Conservation (phyloP, 176 grass and related monocot genomes). For the Phoenix roebelenii region DNA sequence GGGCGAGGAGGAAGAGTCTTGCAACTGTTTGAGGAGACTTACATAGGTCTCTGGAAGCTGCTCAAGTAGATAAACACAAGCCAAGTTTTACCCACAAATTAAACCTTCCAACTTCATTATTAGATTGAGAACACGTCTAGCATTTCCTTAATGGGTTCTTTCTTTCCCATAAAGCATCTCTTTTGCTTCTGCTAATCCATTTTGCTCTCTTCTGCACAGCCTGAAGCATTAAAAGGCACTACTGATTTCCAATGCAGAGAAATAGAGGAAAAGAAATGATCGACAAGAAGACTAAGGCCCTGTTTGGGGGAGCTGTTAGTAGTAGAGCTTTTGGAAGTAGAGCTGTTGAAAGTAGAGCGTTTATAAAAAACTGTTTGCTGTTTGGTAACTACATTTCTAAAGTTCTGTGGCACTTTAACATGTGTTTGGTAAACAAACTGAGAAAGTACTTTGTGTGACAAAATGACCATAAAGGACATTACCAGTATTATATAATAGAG, state of each 20-base stretch:
- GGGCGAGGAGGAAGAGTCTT: conserved; percentile 77
- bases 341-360: no score
- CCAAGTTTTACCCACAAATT: conserved; percentile 96
- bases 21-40: conserved; percentile 65
- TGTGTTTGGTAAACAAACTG: no score
- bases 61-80: conserved; percentile 91
- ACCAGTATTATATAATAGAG: no score
- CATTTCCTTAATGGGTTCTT: conserved; percentile 79
- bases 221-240: conserved; percentile 32
- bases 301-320: no score
- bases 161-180: conserved; percentile 58
- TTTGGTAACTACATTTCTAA: no score
- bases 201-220: conserved; percentile 71
- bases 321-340: no score
- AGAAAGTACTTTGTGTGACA: no score
- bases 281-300: background rate
- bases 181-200: conserved; percentile 57
- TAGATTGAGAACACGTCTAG: conserved; percentile 71
- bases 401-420: no score
- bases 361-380: no score
- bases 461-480: no score
- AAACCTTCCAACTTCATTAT: conserved; percentile 93
- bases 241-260: background rate
- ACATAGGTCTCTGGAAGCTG: conserved; percentile 91
- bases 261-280: conserved; percentile 11